Percentiles rank a stretch among this genome's conserved stretches.
Evolutionary conservation across 768 basidiomycete genomes (phyloP).

Genomic region (Macrolepiota fuliginosa): DNA sequence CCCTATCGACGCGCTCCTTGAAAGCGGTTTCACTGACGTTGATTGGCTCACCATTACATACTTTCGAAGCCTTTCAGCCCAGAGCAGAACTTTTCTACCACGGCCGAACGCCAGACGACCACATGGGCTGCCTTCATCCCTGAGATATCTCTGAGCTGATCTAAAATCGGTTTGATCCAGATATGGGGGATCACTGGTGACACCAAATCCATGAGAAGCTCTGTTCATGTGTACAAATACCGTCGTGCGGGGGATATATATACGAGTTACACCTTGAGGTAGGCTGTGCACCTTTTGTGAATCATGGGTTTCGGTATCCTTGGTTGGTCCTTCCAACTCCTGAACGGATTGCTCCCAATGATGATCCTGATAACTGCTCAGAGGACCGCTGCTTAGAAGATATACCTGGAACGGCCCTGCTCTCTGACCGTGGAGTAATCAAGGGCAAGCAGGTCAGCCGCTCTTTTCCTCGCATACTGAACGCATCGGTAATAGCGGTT

Average conservation of each 20-base stretch:
- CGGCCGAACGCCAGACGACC: neutral
- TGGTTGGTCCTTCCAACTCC: constrained; percentile 21
- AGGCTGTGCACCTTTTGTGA: neutral
- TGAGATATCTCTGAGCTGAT: neutral
- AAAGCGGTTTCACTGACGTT: neutral
- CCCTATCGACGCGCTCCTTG: neutral
- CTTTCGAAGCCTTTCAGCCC: neutral
- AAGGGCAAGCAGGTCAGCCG: constrained; percentile 29
- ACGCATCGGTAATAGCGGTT: neutral
- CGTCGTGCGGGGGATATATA: neutral
- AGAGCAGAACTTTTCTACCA: neutral
- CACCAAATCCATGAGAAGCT: neutral
- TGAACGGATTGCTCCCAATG: too few relatives aligned
- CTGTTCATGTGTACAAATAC: neutral
- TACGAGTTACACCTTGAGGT: neutral
- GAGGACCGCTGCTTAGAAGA: constrained; percentile 34
- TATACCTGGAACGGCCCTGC: constrained; percentile 39
- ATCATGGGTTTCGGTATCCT: constrained; percentile 36
- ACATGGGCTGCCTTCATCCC: neutral
- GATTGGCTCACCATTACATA: neutral
- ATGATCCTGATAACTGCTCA: constrained; percentile 7
- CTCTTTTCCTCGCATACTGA: neutral
- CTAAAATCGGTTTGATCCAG: too few relatives aligned
- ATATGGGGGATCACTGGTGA: neutral
- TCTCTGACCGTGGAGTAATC: constrained; percentile 36